A percentile compares a stretch with the other conserved stretches of the same genome.
These are phyloP conservation scores for Phylloporus arenicola DNA, from an alignment of 768 basidiomycete species.

Conservation along the genomic window DNA sequence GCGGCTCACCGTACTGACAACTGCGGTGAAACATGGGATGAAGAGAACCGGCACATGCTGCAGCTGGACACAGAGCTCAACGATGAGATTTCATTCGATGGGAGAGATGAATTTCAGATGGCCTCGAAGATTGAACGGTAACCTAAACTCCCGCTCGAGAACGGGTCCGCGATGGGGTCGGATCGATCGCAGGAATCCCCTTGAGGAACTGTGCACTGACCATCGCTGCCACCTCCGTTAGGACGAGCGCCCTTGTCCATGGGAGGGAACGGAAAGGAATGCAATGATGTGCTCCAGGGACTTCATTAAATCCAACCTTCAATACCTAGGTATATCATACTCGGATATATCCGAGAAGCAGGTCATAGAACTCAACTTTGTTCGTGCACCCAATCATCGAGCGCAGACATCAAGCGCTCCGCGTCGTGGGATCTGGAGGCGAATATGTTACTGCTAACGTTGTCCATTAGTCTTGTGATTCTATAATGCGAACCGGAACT, in stretches of 20 bases:
- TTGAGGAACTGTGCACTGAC: slow-evolving; percentile 8
- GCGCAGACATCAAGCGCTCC: background rate
- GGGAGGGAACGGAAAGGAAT: no score
- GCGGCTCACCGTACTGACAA: background rate
- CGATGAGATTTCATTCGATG: slow-evolving; percentile 1
- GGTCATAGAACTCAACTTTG: slow-evolving; percentile 2
- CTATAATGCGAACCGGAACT: slow-evolving; percentile 9
- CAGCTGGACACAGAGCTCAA: background rate
- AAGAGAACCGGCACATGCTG: background rate
- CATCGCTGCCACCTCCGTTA: slow-evolving; percentile 3
- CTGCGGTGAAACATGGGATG: slow-evolving; percentile 1
- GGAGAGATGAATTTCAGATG: background rate
- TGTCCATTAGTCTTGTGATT: slow-evolving; percentile 3
- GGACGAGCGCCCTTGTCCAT: slow-evolving; percentile 3
- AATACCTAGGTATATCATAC: no score
- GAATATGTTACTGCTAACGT: background rate
- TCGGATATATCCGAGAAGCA: background rate
- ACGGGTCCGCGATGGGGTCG: slow-evolving; percentile 16
- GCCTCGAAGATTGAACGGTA: slow-evolving; percentile 13
- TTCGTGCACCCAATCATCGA: background rate
- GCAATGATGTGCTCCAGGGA: no score
- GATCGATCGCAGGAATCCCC: slow-evolving; percentile 17
- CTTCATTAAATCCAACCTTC: no score
- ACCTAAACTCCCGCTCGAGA: slow-evolving; percentile 2
- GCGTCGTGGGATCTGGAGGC: slow-evolving; percentile 16